phyloP scores from a whole-genome alignment of 768 basidiomycete genomes.

The Lactifluus subvellereus region DNA sequence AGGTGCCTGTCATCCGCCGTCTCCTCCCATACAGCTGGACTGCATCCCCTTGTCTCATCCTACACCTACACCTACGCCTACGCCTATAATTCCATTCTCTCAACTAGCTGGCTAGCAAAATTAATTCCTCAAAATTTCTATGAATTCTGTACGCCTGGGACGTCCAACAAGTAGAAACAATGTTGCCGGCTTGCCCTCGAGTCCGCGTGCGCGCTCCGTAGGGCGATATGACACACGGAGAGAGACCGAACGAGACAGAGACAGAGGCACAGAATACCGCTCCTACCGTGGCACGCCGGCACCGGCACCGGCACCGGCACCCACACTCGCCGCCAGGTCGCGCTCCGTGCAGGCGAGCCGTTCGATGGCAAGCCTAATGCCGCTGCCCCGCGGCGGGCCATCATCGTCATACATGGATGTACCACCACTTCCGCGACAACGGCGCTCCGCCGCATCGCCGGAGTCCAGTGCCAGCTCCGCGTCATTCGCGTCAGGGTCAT shows the following conservation, averaged over 20 bases:
- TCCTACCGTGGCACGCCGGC: constrained; percentile 12
- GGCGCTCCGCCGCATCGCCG: constrained; percentile 10
- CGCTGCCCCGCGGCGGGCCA: constrained; percentile 5
- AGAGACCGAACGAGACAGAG: neutral
- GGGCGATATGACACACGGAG: constrained; percentile 23
- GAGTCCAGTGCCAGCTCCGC: constrained; percentile 28
- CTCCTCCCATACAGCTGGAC: neutral
- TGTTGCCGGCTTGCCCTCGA: constrained; percentile 36
- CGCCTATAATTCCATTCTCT: neutral
- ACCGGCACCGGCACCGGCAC: neutral
- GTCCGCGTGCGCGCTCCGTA: constrained; percentile 36
- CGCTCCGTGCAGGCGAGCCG: constrained; percentile 26
- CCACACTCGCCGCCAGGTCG: neutral
- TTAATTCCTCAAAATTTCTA: neutral
- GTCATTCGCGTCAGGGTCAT: constrained; percentile 28
- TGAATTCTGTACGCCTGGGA: constrained; percentile 15
- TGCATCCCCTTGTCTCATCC: neutral
- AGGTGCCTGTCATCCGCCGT: neutral
- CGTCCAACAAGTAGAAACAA: constrained; percentile 5
- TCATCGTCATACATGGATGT: constrained; percentile 1
- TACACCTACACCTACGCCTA: neutral
- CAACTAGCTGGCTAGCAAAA: constrained; percentile 21
- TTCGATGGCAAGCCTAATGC: constrained; percentile 21
- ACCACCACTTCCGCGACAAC: constrained; percentile 23
- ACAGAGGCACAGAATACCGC: constrained; percentile 18